A percentile compares a stretch with the other conserved stretches of the same genome.
Conservation (phyloP, 1,139 yeast species). For the Scheffersomyces titani region DNA sequence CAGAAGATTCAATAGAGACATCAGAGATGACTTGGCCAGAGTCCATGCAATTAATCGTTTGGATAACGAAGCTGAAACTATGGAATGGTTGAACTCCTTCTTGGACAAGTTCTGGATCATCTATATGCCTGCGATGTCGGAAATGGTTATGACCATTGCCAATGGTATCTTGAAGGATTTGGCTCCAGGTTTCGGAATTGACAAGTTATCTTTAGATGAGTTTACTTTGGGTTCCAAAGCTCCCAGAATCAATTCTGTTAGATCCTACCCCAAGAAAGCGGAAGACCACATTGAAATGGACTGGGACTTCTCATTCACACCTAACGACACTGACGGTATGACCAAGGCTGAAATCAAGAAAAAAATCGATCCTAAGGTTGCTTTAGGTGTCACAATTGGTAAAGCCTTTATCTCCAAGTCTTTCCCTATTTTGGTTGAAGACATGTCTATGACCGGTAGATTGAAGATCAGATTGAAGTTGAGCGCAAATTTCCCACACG, state of each 20-base stretch:
- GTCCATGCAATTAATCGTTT: conserved; percentile 58
- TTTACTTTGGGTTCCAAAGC: conserved; percentile 80
- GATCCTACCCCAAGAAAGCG: conserved; percentile 69
- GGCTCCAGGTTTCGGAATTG: conserved; percentile 83
- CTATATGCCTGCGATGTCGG: conserved; percentile 84
- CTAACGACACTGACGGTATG: conserved; percentile 81
- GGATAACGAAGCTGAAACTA: conserved; percentile 65
- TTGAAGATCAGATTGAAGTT: conserved; percentile 67
- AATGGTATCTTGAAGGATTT: conserved; percentile 66
- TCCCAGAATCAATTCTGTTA: conserved; percentile 69
- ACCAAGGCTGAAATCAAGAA: conserved; percentile 69
- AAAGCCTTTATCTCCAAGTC: conserved; percentile 74
- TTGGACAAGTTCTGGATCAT: conserved; percentile 82
- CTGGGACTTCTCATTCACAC: conserved; percentile 79
- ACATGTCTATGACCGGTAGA: conserved; percentile 73
- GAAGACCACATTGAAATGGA: conserved; percentile 74
- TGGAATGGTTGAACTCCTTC: conserved; percentile 79
- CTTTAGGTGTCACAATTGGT: conserved; percentile 76
- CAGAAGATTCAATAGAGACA: conserved; percentile 69
- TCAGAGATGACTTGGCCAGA: conserved; percentile 74
- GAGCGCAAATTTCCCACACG: conserved; percentile 69
- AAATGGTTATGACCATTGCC: conserved; percentile 67
- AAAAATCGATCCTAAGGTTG: conserved; percentile 76
- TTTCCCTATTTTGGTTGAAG: conserved; percentile 75
- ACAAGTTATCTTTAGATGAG: conserved; percentile 67